Base-by-base conservation (phyloP, 768 basidiomycete genomes). In the Hemileccinum impolitum region DNA sequence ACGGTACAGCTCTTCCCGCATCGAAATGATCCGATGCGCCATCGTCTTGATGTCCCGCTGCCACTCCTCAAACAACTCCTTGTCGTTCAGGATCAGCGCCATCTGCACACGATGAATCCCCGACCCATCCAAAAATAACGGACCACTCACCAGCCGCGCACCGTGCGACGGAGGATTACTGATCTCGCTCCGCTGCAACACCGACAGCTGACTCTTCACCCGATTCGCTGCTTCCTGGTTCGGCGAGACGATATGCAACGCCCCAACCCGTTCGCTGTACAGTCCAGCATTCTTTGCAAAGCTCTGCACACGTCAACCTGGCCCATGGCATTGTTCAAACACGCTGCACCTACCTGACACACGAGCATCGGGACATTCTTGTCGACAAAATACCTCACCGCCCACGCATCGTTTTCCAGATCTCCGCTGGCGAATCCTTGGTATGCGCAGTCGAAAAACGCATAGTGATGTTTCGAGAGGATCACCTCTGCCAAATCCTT, bases 281-380 rank as follows among this genome's bases (percentile, higher is more conserved):
- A 98, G 65, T 17, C 94, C 95, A 23, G 93, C 93, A 63, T 95
- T 95, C 77, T 95, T 94, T 26, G 96, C 95, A 71, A 96, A 99
- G 66, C 90, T 94, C 88, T 97, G 72, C 17, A 28, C 28, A 38
- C 38, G 48, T 69, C 11, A 67, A 37, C 36, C 11, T 11, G n/a
- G n/a, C n/a, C n/a, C n/a, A n/a, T 37, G 26, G 32, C 32, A 15
- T 32, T 17, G 18, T 51, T 48, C 39, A 14, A 38, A 45, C 17
- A 39, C 32, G 31, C 19, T n/a, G 17, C 21, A 18, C 57, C 28
- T 10, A 87, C 89, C 85, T 92, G 90, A 74, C 94, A 97, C 38
- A 98, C 77, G 43, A 90, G 80, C 73, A 91, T 70, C 44, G 87
- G 82, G 51, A 93, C 83, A 47, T 75, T 79, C 49, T 77, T 76